Conservation (phyloP, 768 basidiomycete species). For the Termitomyces sp. region DNA sequence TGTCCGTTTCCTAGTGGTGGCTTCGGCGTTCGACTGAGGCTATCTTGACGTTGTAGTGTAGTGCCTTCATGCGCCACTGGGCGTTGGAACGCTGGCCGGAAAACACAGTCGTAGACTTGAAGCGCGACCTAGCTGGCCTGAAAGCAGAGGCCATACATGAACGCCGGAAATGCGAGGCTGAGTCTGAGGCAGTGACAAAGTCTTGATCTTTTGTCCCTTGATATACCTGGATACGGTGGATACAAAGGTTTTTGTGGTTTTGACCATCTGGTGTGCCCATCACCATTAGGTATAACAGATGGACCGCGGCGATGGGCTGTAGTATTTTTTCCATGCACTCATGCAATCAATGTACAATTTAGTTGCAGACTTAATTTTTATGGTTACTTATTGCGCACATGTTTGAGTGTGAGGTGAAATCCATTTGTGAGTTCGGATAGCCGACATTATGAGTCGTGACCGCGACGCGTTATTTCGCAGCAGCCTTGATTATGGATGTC, state of each 20-base stretch:
- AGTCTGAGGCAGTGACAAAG: not conserved
- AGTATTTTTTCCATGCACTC: not conserved
- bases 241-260: not conserved
- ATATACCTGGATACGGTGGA: not conserved
- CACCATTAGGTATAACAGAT: not conserved
- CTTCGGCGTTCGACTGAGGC: not conserved
- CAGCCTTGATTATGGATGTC: no score
- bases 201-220: not conserved
- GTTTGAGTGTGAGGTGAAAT: not conserved
- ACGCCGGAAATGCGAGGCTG: slow-evolving; percentile 12
- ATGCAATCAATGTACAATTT: slow-evolving; percentile 12
- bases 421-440: no score
- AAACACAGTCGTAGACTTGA: slow-evolving; percentile 47
- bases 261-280: not conserved
- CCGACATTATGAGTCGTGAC: no score
- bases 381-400: slow-evolving; percentile 2
- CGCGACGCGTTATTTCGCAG: no score
- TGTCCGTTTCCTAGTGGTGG: slow-evolving; percentile 8
- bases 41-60: slow-evolving; percentile 45
- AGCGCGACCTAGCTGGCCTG: slow-evolving; percentile 46
- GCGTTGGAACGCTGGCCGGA: slow-evolving; percentile 66
- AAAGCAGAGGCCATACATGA: slow-evolving; percentile 43
- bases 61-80: slow-evolving; percentile 77
- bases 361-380: slow-evolving; percentile 11
- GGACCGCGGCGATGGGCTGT: not conserved